Conservation (phyloP, 768 basidiomycete species). For the Phaeolepiota aurea region DNA sequence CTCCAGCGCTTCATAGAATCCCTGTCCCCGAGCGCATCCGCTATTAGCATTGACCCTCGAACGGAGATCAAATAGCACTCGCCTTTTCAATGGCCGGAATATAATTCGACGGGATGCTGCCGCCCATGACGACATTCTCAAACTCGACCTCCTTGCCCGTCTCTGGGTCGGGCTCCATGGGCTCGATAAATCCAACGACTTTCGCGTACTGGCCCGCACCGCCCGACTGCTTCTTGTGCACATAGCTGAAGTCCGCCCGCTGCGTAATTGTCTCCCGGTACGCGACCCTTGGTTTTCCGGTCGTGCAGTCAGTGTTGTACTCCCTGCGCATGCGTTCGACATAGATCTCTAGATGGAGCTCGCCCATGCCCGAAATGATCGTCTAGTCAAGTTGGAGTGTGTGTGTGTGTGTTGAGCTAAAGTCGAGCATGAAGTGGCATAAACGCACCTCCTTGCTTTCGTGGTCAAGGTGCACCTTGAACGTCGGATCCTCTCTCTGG, state of each 20-base stretch:
- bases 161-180: slow-evolving; percentile 66
- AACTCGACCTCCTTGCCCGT: slow-evolving; percentile 81
- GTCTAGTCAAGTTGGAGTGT: slow-evolving; percentile 46
- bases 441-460: slow-evolving; percentile 82
- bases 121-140: slow-evolving; percentile 84
- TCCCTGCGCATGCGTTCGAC: slow-evolving; percentile 98
- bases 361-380: slow-evolving; percentile 99
- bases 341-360: slow-evolving; percentile 97
- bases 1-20: slow-evolving; percentile 90
- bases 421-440: neutral
- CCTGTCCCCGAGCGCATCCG: slow-evolving; percentile 27
- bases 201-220: slow-evolving; percentile 96
- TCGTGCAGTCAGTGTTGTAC: slow-evolving; percentile 88
- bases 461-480: slow-evolving; percentile 90
- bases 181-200: slow-evolving; percentile 86
- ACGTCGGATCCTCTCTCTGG: slow-evolving; percentile 98
- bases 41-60: too few species aligned
- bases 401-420: neutral
- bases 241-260: slow-evolving; percentile 76
- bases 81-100: slow-evolving; percentile 96
- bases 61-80: too few species aligned
- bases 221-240: slow-evolving; percentile 97
- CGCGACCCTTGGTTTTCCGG: slow-evolving; percentile 93
- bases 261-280: slow-evolving; percentile 93
- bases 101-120: slow-evolving; percentile 82